Conservation (phyloP, 495 filamentous ascomycete genomes). For the Xylaria grammica region DNA sequence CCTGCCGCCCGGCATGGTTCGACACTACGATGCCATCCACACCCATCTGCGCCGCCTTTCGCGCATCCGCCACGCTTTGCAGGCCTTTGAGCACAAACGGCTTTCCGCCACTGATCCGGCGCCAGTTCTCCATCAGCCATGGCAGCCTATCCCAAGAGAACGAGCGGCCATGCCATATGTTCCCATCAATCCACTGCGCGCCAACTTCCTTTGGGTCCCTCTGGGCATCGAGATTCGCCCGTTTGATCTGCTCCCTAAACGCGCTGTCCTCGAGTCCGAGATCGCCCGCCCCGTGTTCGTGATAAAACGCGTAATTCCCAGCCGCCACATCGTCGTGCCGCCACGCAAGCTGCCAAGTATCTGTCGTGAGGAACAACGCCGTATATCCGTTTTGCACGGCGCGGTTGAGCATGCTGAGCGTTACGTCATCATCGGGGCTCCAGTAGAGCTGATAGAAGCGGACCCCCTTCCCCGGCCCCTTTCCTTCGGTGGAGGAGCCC, state of each 20-base stretch:
- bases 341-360: slow-evolving; percentile 71
- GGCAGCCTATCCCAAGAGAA: slow-evolving; percentile 63
- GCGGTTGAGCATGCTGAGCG: slow-evolving; percentile 59
- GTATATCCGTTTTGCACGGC: slow-evolving; percentile 62
- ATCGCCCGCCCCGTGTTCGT: slow-evolving; percentile 42
- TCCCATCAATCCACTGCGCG: slow-evolving; percentile 66
- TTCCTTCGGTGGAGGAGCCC: neutral
- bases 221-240: slow-evolving; percentile 48
- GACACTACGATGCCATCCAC: slow-evolving; percentile 64
- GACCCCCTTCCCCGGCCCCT: slow-evolving; percentile 32
- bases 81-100: slow-evolving; percentile 66
- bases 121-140: slow-evolving; percentile 61
- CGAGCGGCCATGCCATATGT: slow-evolving; percentile 66
- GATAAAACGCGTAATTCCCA: slow-evolving; percentile 70
- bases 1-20: slow-evolving; percentile 67
- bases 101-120: slow-evolving; percentile 54
- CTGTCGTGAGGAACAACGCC: slow-evolving; percentile 65
- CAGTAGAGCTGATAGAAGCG: slow-evolving; percentile 70
- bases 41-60: slow-evolving; percentile 58
- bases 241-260: slow-evolving; percentile 57
- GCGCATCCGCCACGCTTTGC: slow-evolving; percentile 59
- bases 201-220: slow-evolving; percentile 53
- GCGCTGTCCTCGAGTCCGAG: slow-evolving; percentile 64
- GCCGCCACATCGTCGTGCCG: slow-evolving; percentile 63
- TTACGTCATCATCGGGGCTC: slow-evolving; percentile 66